Conservation (phyloP, 106 monocot genomes). For the Iris macrosiphon region DNA sequence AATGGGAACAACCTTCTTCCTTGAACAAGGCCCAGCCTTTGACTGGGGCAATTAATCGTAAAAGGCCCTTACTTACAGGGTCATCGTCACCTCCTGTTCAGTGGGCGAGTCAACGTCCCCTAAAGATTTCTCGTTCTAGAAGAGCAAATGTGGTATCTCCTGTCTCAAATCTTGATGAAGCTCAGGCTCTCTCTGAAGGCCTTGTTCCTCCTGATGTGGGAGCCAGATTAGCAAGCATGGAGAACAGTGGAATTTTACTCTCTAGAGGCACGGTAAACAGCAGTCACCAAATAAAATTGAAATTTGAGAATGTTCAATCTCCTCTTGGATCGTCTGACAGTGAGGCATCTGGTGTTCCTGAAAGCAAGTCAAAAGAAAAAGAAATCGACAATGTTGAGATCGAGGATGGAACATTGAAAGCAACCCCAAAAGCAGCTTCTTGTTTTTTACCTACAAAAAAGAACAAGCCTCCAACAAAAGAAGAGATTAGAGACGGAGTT, state of each 20-base stretch:
- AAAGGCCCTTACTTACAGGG: conserved; percentile 36
- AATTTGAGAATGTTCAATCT: conserved; percentile 39
- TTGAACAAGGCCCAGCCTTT: conserved; percentile 39
- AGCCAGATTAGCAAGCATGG: conserved; percentile 23
- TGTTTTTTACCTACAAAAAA: conserved; percentile 51
- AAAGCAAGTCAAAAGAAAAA: conserved; percentile 56
- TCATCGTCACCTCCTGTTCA: conserved; percentile 64
- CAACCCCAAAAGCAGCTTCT: conserved; percentile 19
- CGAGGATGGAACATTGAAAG: conserved; percentile 39
- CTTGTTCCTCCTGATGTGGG: conserved; percentile 34
- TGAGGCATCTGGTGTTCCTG: conserved; percentile 57
- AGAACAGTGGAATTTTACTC: conserved; percentile 41
- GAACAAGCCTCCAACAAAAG: conserved; percentile 46
- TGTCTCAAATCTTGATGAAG: conserved; percentile 68
- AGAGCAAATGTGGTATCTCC: conserved; percentile 86
- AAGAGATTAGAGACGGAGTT: conserved; percentile 71
- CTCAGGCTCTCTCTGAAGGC: conserved; percentile 34
- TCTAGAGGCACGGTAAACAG: no score
- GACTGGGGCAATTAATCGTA: conserved; percentile 41
- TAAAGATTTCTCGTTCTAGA: conserved; percentile 65
- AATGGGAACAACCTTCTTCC: conserved; percentile 51
- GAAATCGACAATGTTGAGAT: conserved; percentile 42
- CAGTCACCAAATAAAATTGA: conserved; percentile 30
- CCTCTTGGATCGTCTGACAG: conserved; percentile 60
- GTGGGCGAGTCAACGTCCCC: conserved; percentile 66